Base-by-base conservation (phyloP, 768 basidiomycete genomes). In the Sistotremastrum suecicum region DNA sequence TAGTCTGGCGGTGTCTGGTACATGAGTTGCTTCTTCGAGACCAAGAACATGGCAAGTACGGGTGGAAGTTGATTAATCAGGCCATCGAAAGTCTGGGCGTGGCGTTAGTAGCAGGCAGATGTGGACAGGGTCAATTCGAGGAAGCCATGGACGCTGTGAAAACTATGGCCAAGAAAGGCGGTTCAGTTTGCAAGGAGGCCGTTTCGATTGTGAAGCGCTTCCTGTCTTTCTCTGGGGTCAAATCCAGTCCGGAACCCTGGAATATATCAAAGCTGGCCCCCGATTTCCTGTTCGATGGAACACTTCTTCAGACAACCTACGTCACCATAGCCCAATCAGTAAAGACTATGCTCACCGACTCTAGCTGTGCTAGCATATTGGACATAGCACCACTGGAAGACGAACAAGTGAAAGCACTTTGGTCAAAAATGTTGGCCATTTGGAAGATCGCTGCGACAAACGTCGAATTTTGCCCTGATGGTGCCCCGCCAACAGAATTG, bases 61-160 rank as follows among this genome's bases (percentile, higher is more conserved):
- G 40, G 34, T 78, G 72, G 71, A 71, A 65, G 50, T 48, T 76
- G 3, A 60, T 81, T 44, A 62, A 60, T 46, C 65, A 67, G 11
- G 67, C 80, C 5, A 62, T 78, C 12, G 76, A 78, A 49, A 70
- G 75, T 64, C 61, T 75, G 2, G 82, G 81, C 0, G 60, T 78
- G 3, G 63, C 72, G 3, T 71, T 70, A 9, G 63, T 83, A 5
- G 77, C 68, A 1, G 76, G 20, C 20, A 20, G 20, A 20, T 20
- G 20, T 20, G 20, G 20, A 20, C 20, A 71, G 28, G 58, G 60
- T 34, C 51, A 56, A 33, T 56, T 80, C n/a, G 59, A 56, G 41
- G 67, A 69, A 7, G 68, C 69, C 0, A 53, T 84, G 29, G 59
- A 62, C 3, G 57, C 80, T 10, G 60, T 87, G 36, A 65, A 69